Evolutionary conservation across 108 stramenopile species (phyloP).

Genomic region (Cyclotella cryptica): DNA sequence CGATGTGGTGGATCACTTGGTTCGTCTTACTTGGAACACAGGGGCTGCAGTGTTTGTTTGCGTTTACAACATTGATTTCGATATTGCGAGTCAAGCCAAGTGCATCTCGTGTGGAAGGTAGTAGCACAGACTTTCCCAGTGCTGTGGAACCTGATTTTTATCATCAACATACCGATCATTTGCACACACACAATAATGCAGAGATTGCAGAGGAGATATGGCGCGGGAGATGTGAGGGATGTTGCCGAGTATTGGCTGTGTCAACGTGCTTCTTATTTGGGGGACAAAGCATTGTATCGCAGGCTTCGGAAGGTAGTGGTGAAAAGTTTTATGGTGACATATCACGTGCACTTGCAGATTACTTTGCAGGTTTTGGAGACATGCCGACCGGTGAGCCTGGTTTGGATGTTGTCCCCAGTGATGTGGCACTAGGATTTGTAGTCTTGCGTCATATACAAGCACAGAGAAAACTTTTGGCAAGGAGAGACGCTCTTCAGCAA

Average conservation of each 20-base stretch:
- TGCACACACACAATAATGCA: constrained; percentile 32
- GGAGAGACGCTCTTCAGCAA: constrained; percentile 48
- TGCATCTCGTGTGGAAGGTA: neutral
- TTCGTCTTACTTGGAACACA: constrained; percentile 16
- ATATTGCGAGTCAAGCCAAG: constrained; percentile 18
- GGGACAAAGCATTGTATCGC: constrained; percentile 68
- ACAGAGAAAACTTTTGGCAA: constrained; percentile 60
- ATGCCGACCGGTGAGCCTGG: constrained; percentile 17
- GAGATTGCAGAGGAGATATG: constrained; percentile 70
- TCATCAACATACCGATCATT: constrained; percentile 29
- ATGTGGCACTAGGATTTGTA: constrained; percentile 79
- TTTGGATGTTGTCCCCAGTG: constrained; percentile 83
- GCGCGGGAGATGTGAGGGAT: constrained; percentile 73
- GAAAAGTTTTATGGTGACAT: constrained; percentile 69
- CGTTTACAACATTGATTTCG: constrained; percentile 20
- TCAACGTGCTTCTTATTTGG: constrained; percentile 90
- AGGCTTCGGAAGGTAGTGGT: constrained; percentile 39
- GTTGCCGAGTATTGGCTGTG: constrained; percentile 67
- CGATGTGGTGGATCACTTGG: constrained; percentile 35
- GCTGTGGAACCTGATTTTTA: constrained; percentile 6
- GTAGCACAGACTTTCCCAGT: neutral
- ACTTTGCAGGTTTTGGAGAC: constrained; percentile 66
- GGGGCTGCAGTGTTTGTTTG: constrained; percentile 31
- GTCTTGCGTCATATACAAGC: constrained; percentile 81
- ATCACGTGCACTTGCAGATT: constrained; percentile 82